Evolutionary conservation across 306 rosid species (phyloP).

Genomic region (Corylus avellana): DNA sequence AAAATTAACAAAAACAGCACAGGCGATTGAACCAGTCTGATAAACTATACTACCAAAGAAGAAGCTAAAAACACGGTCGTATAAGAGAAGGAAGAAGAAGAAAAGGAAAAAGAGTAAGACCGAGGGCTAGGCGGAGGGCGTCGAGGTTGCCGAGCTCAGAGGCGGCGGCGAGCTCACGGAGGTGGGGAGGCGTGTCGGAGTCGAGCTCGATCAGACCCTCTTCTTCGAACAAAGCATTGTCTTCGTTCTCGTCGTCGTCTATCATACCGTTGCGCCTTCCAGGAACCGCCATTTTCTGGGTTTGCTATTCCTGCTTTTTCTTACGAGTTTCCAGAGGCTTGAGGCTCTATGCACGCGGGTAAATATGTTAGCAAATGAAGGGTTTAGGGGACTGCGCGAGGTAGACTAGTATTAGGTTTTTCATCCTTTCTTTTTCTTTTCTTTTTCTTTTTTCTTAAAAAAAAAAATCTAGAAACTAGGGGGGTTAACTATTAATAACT

Average conservation of each 20-base stretch:
- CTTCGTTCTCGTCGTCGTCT: slow-evolving; percentile 62
- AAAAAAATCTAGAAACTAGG: too few relatives aligned
- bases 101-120: slow-evolving; percentile 31
- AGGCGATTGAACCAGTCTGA: not conserved
- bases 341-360: not conserved
- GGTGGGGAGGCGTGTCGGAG: slow-evolving; percentile 68
- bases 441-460: too few relatives aligned
- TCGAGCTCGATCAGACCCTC: slow-evolving; percentile 41
- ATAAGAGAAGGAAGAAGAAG: not conserved
- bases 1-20: not conserved
- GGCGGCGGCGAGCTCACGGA: slow-evolving; percentile 69
- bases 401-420: not conserved
- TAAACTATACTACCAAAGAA: not conserved
- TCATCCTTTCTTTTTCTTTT: not conserved
- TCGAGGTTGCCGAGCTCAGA: slow-evolving; percentile 55
- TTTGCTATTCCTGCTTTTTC: not conserved
- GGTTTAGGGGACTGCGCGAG: not conserved
- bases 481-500: too few relatives aligned
- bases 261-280: slow-evolving; percentile 69
- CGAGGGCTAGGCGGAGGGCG: slow-evolving; percentile 75
- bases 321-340: not conserved
- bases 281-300: slow-evolving; percentile 70
- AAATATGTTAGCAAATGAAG: not conserved
- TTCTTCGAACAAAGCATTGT: slow-evolving; percentile 74
- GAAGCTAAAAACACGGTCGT: not conserved